Percentiles rank a stretch among this genome's conserved stretches.
phyloP scores from a whole-genome alignment of 257 asterid species.

The Cinchona pubescens region DNA sequence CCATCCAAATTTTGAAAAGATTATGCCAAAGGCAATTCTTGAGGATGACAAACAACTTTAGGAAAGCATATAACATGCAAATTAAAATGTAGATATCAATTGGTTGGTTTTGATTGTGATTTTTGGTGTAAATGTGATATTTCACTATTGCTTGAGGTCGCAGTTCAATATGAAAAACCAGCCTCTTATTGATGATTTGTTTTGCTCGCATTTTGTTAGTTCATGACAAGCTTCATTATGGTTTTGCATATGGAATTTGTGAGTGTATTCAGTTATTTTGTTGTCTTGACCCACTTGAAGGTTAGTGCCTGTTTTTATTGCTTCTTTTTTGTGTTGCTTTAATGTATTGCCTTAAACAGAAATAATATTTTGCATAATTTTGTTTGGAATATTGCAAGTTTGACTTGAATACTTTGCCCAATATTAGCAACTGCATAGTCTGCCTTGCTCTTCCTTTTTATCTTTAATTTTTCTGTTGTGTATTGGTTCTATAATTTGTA shows the following conservation, averaged over 20 bases:
- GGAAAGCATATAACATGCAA: neutral
- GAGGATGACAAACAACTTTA: neutral
- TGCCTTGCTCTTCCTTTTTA: neutral
- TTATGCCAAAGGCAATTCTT: neutral
- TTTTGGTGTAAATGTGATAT: neutral
- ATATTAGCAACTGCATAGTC: neutral
- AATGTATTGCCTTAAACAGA: neutral
- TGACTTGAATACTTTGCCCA: too few species aligned
- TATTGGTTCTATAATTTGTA: conserved; percentile 27
- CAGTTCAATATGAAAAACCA: neutral
- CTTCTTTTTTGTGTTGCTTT: neutral
- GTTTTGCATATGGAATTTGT: neutral
- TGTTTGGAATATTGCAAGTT: too few species aligned
- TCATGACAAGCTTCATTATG: neutral
- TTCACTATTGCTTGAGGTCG: neutral
- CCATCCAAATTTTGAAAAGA: neutral
- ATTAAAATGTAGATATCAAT: neutral
- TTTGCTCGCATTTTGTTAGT: neutral
- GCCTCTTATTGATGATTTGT: neutral
- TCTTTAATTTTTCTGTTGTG: neutral
- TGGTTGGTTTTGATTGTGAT: neutral
- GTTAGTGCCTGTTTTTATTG: neutral
- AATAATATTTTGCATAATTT: neutral
- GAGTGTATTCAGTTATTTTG: neutral
- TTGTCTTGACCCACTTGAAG: neutral